Evolutionary conservation across 2,329 filamentous ascomycete species (phyloP), one percentile per base, ranked within the genome.

Genomic region (Scedosporium aurantiacum): DNA sequence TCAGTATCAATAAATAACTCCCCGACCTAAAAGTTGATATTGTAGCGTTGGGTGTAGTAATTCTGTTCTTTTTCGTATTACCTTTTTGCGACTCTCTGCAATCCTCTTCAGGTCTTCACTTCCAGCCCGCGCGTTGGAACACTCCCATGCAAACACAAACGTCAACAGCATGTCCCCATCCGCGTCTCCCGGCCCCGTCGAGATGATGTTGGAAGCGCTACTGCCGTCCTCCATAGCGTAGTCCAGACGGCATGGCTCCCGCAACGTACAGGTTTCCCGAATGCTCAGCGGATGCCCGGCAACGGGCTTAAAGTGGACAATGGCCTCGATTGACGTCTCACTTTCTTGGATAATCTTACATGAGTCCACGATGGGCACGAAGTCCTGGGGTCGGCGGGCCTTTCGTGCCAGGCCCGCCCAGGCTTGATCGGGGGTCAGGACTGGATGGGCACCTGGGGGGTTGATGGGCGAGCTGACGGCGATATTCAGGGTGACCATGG

Each of bases 331-430:
- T 2, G 65, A 67, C n/a, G 64, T 60, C 0, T 66, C 66, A 10
- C 69, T 67, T 45, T 73, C 71, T 4, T 66, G 65, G 2, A 73
- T 28, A 2, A 75, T 68, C 43, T 68, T 62, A 65, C 72, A 73
- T 6, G 63, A 60, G 1, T 64, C 63, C 57, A 76, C 74, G n/a
- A 70, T 68, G 1, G 73, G 68, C 12, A 76, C 71, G 37, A 76
- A 76, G 45, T 74, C 72, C 8, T 74, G 63, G 2, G 73, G 70
- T 4, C 62, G 64, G 1, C 67, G 67, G n/a, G 72, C 71, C 61
- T 75, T 75, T 64, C 69, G 68, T 66, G 71, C 63, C 5, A 76
- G 69, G 1, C 72, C 73, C 1, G 68, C 65, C 72, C 73, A 75
- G 61, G 73, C 64, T 57, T 75, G 73, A 0, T 65, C 23, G 45